Evolutionary conservation across 148 eudicot genomes (phyloP), one percentile per base, ranked within the genome.

Genomic region (Drosera capensis): DNA sequence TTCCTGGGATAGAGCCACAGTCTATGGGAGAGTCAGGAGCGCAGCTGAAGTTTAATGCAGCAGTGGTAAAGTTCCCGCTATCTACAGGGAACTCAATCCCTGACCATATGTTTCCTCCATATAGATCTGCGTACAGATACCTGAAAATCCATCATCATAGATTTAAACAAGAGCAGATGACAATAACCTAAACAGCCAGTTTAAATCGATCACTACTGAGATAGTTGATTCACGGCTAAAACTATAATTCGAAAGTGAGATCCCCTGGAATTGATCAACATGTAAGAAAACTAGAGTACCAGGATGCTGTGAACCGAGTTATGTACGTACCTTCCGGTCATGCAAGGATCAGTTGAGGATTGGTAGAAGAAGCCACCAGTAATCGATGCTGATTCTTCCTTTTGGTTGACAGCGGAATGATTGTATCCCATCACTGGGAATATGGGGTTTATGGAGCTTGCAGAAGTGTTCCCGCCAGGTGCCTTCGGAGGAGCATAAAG

Each of bases 371-470:
- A 86, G 45, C 96, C 96, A 13, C 96, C 93, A 20, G 84, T 71
- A 43, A 86, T 73, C 5, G 93, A 73, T 49, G 93, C 96, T 42
- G 96, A 75, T 51, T 84, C 73, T 48, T 64, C 72, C 34, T 68
- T 73, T 25, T 59, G 44, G 63, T 63, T 78, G 29, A 78, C 81
- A 25, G 69, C 68, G 48, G 87, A 71, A 56, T 81, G 93, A 20
- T 62, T 78, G 66, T 86, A 86, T 42, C 92, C 96, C 87, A 81
- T 80, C 28, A 81, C 93, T 1, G 96, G 86, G 42, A 66, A 65
- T 41, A 75, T 71, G 6, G 72, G 71, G 51, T 45, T 67, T 25
- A 68, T 78, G 30, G 86, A 70, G 36, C 45, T 64, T 18, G 28
- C 13, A 19, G 94, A 73, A 5, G 93, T 86, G 46, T 81, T 86